Percentiles rank a stretch among this genome's conserved stretches.
phyloP scores from a whole-genome alignment of 768 basidiomycete species.

The Serendipita vermifera region DNA sequence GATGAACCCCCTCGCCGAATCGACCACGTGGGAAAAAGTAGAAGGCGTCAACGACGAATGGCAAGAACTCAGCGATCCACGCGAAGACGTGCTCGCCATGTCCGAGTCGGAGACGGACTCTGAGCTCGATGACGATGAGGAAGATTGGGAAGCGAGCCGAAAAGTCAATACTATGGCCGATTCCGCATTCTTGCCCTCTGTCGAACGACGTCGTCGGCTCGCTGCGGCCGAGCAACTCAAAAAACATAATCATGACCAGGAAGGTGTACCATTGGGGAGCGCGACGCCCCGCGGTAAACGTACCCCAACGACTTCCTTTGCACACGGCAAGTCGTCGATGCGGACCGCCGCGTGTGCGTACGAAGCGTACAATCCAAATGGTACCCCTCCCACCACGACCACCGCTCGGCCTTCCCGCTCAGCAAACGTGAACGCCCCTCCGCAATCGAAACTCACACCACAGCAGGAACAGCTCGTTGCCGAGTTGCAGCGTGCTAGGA shows the following conservation, averaged over 20 bases:
- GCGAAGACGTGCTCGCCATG: constrained; percentile 5
- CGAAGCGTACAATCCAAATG: no score
- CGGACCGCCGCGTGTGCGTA: no score
- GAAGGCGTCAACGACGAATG: background rate
- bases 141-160: constrained; percentile 3
- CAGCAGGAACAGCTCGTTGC: constrained; percentile 6
- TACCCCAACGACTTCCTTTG: background rate
- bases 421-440: background rate
- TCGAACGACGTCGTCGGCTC: background rate
- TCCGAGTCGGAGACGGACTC: constrained; percentile 4
- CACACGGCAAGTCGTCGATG: background rate
- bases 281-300: background rate
- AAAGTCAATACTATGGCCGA: background rate
- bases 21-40: constrained; percentile 7
- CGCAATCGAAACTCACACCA: background rate
- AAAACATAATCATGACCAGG: no score
- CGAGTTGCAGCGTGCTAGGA: background rate
- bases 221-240: background rate
- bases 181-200: background rate
- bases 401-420: no score
- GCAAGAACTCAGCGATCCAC: background rate
- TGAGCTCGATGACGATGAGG: background rate
- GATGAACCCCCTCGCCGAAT: background rate
- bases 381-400: no score
- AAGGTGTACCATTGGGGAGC: background rate